A percentile compares a stretch with the other conserved stretches of the same genome.
Evolutionary conservation across 345 rosid species (phyloP).

Genomic region (Lepidium africanum): DNA sequence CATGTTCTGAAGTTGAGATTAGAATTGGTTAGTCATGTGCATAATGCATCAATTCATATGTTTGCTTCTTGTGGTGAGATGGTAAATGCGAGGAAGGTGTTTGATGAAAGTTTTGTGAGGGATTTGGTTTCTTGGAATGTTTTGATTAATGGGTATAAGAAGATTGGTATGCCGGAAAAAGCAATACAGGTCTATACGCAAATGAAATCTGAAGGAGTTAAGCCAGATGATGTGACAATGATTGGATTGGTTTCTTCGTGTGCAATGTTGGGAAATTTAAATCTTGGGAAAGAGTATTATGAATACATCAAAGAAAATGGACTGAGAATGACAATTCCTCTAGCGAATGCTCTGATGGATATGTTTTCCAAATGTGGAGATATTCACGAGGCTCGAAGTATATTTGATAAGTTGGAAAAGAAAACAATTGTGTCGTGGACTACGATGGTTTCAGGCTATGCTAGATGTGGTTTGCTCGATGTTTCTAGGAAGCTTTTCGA

Average conservation of each 20-base stretch:
- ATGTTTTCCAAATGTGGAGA: constrained; percentile 79
- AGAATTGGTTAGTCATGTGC: constrained; percentile 51
- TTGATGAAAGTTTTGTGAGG: constrained; percentile 63
- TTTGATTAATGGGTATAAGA: constrained; percentile 73
- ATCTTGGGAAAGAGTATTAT: constrained; percentile 59
- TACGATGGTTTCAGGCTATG: constrained; percentile 69
- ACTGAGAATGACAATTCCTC: constrained; percentile 44
- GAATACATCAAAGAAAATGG: constrained; percentile 31
- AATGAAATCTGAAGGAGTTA: constrained; percentile 47
- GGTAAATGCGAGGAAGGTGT: constrained; percentile 55
- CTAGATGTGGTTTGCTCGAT: constrained; percentile 53
- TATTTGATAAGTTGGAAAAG: constrained; percentile 47
- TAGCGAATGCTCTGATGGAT: constrained; percentile 75
- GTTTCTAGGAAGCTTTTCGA: constrained; percentile 48
- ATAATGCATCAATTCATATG: constrained; percentile 55
- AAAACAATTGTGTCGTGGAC: constrained; percentile 68
- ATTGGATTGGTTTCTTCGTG: constrained; percentile 62
- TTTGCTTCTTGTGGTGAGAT: constrained; percentile 51
- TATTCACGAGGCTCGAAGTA: constrained; percentile 38
- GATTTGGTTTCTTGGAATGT: constrained; percentile 87
- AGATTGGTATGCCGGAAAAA: constrained; percentile 36
- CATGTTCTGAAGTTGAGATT: constrained; percentile 65
- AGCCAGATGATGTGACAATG: constrained; percentile 75
- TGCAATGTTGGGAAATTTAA: constrained; percentile 46
- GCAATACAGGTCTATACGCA: constrained; percentile 42